Conservation (phyloP, 2,329 filamentous ascomycete genomes). For the Cladosporium sp. region DNA sequence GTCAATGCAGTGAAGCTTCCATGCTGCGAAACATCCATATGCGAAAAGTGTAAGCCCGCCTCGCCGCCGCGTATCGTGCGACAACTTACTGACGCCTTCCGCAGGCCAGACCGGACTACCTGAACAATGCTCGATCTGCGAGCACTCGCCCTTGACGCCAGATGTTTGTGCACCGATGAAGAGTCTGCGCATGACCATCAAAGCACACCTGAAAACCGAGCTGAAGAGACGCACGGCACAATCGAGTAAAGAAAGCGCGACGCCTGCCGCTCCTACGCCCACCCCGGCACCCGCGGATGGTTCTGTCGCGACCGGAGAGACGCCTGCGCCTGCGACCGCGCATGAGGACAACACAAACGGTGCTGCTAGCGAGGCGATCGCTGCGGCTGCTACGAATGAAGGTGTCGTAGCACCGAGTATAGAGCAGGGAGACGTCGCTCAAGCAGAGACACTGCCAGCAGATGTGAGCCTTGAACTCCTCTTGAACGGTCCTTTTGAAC, state of each 20-base stretch:
- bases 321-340: constrained; percentile 9
- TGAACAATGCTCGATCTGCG: constrained; percentile 63
- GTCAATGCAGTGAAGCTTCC: constrained; percentile 85
- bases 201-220: constrained; percentile 82
- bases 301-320: constrained; percentile 11
- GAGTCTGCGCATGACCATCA: constrained; percentile 82
- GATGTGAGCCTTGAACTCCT: not conserved
- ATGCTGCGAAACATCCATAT: constrained; percentile 93
- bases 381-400: constrained; percentile 32
- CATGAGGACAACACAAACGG: constrained; percentile 6
- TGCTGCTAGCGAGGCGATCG: constrained; percentile 1
- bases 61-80: constrained; percentile 15
- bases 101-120: constrained; percentile 65
- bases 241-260: constrained; percentile 21
- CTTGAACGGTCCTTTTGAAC: not conserved
- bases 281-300: constrained; percentile 8
- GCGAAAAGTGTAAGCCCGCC: constrained; percentile 67
- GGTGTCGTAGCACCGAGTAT: constrained; percentile 2
- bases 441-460: not conserved
- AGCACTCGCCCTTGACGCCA: constrained; percentile 78
- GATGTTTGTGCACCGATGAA: constrained; percentile 87
- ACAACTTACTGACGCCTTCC: constrained; percentile 16
- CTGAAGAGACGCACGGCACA: constrained; percentile 75
- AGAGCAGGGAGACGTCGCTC: not conserved
- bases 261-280: constrained; percentile 17